Conservation (phyloP, 2,329 filamentous ascomycete genomes). For the Madurella fahalii region DNA sequence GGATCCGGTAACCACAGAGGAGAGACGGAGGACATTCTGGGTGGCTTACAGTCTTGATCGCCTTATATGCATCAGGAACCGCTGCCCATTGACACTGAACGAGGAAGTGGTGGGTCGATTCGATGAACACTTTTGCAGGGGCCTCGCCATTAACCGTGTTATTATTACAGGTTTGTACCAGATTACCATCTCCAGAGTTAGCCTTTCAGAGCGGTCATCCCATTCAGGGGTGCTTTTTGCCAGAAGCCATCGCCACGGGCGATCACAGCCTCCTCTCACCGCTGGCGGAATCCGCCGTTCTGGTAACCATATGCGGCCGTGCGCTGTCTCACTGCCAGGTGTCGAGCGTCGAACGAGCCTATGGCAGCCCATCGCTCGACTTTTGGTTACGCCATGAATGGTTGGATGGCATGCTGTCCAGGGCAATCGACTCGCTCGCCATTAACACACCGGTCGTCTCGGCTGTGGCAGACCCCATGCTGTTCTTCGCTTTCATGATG, state of each 20-base stretch:
- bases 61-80: slow-evolving; percentile 23
- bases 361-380: slow-evolving; percentile 16
- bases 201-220: slow-evolving; percentile 27
- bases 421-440: slow-evolving; percentile 13
- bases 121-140: neutral
- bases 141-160: neutral
- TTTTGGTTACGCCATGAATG: slow-evolving; percentile 28
- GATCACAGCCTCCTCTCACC: slow-evolving; percentile 21
- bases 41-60: slow-evolving; percentile 28
- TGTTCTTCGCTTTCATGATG: slow-evolving; percentile 26
- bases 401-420: slow-evolving; percentile 22
- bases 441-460: slow-evolving; percentile 16
- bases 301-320: slow-evolving; percentile 23
- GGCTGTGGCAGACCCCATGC: slow-evolving; percentile 24
- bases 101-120: slow-evolving; percentile 25
- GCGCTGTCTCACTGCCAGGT: slow-evolving; percentile 20
- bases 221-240: slow-evolving; percentile 21
- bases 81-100: slow-evolving; percentile 23
- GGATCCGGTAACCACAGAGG: slow-evolving; percentile 21
- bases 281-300: slow-evolving; percentile 21
- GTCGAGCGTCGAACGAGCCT: slow-evolving; percentile 17
- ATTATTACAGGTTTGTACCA: slow-evolving; percentile 22
- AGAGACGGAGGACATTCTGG: slow-evolving; percentile 28
- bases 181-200: slow-evolving; percentile 26
- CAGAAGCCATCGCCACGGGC: slow-evolving; percentile 19